phyloP scores from a whole-genome alignment of 2,329 filamentous ascomycete genomes.

The Dothistroma septosporum region DNA sequence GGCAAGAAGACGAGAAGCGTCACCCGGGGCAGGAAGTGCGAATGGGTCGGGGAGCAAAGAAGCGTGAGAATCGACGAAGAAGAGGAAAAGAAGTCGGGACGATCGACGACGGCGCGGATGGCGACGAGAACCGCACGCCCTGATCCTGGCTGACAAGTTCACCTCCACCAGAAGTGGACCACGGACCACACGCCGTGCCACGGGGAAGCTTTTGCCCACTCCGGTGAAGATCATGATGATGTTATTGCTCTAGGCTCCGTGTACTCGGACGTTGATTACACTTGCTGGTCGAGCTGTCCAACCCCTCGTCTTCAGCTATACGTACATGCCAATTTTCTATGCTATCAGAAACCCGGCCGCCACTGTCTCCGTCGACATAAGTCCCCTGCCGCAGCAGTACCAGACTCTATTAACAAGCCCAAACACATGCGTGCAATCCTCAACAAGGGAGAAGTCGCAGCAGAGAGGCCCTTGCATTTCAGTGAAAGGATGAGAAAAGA shows the following conservation, averaged over 20 bases:
- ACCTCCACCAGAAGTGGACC: background rate
- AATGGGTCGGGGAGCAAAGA: background rate
- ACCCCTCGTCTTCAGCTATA: constrained; percentile 3
- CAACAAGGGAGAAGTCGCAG: background rate
- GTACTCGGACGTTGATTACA: background rate
- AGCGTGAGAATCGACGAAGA: background rate
- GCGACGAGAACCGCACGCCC: background rate
- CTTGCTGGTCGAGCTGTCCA: background rate
- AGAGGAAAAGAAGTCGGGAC: background rate
- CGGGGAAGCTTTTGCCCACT: background rate
- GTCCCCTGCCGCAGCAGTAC: background rate
- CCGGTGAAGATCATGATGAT: background rate
- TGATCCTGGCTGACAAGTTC: background rate
- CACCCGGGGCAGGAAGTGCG: background rate
- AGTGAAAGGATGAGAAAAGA: background rate
- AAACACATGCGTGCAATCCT: background rate
- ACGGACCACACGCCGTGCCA: background rate
- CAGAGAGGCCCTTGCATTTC: background rate
- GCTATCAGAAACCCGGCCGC: constrained; percentile 1
- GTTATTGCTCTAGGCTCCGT: background rate
- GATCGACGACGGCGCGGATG: background rate
- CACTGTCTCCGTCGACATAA: background rate
- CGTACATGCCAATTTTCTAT: constrained; percentile 2
- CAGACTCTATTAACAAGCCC: background rate
- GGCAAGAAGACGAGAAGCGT: background rate